phyloP scores from a whole-genome alignment of 306 rosid genomes.

The Acacia crassicarpa region DNA sequence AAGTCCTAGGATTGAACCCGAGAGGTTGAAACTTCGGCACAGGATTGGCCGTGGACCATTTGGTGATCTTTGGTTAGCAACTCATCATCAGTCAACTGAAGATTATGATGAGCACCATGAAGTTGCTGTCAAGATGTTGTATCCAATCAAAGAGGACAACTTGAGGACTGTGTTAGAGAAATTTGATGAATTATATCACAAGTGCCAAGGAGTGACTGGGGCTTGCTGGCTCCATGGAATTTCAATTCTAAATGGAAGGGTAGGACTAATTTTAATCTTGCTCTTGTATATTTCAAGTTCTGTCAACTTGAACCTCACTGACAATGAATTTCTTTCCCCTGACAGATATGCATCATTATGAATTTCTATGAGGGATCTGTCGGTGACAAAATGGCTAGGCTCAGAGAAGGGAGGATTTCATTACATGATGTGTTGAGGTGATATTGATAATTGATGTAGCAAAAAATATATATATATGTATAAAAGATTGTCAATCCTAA shows the following conservation, averaged over 20 bases:
- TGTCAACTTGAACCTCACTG: slow-evolving; percentile 18
- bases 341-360: slow-evolving; percentile 77
- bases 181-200: slow-evolving; percentile 53
- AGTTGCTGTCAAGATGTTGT: slow-evolving; percentile 87
- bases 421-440: slow-evolving; percentile 79
- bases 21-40: slow-evolving; percentile 79
- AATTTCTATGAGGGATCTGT: slow-evolving; percentile 85
- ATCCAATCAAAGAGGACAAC: slow-evolving; percentile 64
- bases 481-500: slow-evolving; percentile 18
- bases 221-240: slow-evolving; percentile 69
- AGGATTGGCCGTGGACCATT: slow-evolving; percentile 86
- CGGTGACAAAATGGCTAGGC: slow-evolving; percentile 83
- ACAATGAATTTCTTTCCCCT: slow-evolving; percentile 25
- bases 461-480: neutral
- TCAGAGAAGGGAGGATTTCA: slow-evolving; percentile 65
- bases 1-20: slow-evolving; percentile 79
- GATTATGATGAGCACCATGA: slow-evolving; percentile 80
- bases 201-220: slow-evolving; percentile 58
- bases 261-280: slow-evolving; percentile 31
- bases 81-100: slow-evolving; percentile 80
- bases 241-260: slow-evolving; percentile 79
- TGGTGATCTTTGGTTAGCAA: slow-evolving; percentile 96
- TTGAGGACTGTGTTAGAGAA: slow-evolving; percentile 60
- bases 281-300: slow-evolving; percentile 10
- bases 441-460: slow-evolving; percentile 10